phyloP scores from a whole-genome alignment of 75 land plant genomes.

The Sequoia sempervirens region DNA sequence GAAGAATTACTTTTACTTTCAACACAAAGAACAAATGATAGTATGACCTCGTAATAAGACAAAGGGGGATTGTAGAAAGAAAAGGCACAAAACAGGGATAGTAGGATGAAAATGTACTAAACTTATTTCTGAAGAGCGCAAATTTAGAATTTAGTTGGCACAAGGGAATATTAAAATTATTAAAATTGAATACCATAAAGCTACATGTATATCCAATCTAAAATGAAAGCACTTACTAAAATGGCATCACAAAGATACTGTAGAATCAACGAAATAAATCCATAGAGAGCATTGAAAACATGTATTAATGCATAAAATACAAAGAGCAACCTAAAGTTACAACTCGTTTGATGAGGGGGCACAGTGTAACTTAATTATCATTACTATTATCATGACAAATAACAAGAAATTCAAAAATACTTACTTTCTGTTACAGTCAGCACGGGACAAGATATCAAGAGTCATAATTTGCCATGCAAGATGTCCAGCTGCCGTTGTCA shows the following conservation, averaged over 20 bases:
- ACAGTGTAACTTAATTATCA: background rate
- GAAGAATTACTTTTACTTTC: background rate
- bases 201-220: background rate
- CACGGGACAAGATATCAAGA: slow-evolving; percentile 69
- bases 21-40: background rate
- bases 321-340: background rate
- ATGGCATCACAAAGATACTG: background rate
- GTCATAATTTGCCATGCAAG: slow-evolving; percentile 85
- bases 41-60: too few relatives aligned
- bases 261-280: slow-evolving; percentile 1
- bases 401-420: slow-evolving; percentile 10
- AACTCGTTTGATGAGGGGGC: background rate
- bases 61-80: background rate
- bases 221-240: background rate
- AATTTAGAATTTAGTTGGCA: background rate
- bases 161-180: background rate
- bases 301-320: background rate
- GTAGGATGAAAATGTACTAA: background rate
- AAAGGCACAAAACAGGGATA: background rate
- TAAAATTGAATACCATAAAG: background rate
- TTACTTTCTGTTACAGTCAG: slow-evolving; percentile 85
- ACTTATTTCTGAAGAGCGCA: background rate
- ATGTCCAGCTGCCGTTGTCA: slow-evolving; percentile 68
- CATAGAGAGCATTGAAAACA: background rate
- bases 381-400: background rate